These are phyloP conservation scores for Boletus rubroflammeus DNA, from an alignment of 768 basidiomycete genomes.

Conservation along the genomic window DNA sequence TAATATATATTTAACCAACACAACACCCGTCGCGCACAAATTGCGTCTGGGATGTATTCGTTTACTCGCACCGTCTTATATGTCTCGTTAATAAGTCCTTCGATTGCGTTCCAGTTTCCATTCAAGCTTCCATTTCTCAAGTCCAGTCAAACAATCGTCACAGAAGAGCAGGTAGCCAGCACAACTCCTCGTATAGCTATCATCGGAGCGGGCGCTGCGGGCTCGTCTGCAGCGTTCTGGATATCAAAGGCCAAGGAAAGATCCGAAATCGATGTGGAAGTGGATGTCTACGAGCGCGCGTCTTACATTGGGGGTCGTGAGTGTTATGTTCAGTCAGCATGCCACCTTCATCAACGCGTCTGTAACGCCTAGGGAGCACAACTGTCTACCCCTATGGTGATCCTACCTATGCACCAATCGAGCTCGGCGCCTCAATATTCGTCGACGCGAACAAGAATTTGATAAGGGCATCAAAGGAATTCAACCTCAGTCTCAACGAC, in stretches of 20 bases:
- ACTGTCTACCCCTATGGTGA: conserved; percentile 70
- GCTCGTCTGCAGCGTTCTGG: conserved; percentile 82
- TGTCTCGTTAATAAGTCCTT: conserved; percentile 21
- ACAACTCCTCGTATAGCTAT: conserved; percentile 66
- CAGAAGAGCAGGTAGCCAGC: conserved; percentile 18
- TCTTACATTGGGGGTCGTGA: conserved; percentile 81
- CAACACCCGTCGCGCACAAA: neutral
- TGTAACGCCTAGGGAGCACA: conserved; percentile 58
- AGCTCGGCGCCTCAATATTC: conserved; percentile 89
- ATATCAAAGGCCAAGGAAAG: conserved; percentile 74
- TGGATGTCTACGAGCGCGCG: conserved; percentile 81
- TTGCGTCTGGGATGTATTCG: conserved; percentile 12
- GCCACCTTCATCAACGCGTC: conserved; percentile 1
- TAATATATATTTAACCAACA: neutral
- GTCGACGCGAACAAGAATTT: conserved; percentile 70
- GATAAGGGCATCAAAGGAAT: conserved; percentile 74
- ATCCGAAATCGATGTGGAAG: conserved; percentile 62
- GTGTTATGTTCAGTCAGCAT: conserved; percentile 32
- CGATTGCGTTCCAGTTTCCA: conserved; percentile 42
- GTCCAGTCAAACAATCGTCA: conserved; percentile 23
- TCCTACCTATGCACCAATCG: conserved; percentile 55
- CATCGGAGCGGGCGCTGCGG: conserved; percentile 87
- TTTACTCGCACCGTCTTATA: conserved; percentile 15
- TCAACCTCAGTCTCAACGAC: conserved; percentile 58
- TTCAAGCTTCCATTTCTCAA: conserved; percentile 59